Base-by-base conservation (phyloP, 2,329 filamentous ascomycete species). In the Xylaria sp. region DNA sequence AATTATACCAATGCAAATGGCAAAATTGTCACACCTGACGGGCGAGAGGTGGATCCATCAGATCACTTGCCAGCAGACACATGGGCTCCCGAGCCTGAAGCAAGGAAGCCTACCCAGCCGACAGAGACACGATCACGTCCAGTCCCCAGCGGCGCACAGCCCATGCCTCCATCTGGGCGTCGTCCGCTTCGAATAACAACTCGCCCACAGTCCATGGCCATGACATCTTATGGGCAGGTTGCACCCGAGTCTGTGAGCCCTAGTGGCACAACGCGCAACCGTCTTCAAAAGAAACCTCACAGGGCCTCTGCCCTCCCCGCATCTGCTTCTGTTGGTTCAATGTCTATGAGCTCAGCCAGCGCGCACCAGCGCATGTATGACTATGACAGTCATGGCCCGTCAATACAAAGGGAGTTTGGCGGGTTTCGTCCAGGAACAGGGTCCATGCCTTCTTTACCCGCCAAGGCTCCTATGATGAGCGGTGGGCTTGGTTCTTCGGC, bases 31-130 rank as follows among this genome's bases (percentile, higher is more conserved):
- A 88, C 85, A 1, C 81, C 89, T 63, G 88, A 91, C 69, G 90
- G 90, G 5, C 81, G 87, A 58, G 87, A 91, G 67, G 82, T 93
- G 58, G 90, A 93, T 69, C 90, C 90, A 0, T 91, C 88, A 0
- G 90, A 93, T 72, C 89, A 92, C 69, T 78, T 92, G 11, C 90
- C 90, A 0, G 83, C 91, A 70, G 85, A 90, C 58, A 84, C 84
- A 1, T 92, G 88, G 88, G 89, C 89, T 1, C 88, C 89, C 0
- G 89, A 92, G 68, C 89, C 89, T 0, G 87, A 90, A 66, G 80
- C 81, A 19, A 88, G 86, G 69, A 76, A 76, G n/a, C 66, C 67
- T 6, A 52, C 52, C 6, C 62, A 64, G 42, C 44, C 61, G 18
- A 30, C 57, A 9, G 68, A 71, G 58, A 68, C 57, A 23, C 70